phyloP scores from a whole-genome alignment of 768 basidiomycete species.

The Lactifluus piperatus region DNA sequence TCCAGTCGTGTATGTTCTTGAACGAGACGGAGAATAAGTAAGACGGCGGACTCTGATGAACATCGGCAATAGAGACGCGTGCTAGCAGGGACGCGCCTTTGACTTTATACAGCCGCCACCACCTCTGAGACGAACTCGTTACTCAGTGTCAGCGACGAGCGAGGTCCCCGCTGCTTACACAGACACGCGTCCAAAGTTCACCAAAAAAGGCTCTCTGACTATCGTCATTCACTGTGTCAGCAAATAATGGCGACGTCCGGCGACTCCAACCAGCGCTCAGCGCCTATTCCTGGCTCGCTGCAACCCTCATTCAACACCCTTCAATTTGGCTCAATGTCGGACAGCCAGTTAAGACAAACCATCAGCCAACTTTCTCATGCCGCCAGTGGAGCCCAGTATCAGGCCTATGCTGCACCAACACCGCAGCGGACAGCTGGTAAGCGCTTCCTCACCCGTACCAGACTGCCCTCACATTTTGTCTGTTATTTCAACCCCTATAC shows the following conservation, averaged over 20 bases:
- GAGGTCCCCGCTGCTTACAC: background rate
- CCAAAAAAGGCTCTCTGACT: constrained; percentile 20
- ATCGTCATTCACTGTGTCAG: constrained; percentile 13
- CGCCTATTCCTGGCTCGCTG: background rate
- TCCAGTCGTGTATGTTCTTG: background rate
- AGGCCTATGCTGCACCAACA: constrained; percentile 27
- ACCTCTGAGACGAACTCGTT: background rate
- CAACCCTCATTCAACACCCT: constrained; percentile 20
- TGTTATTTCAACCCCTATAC: background rate
- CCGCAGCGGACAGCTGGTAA: constrained; percentile 23
- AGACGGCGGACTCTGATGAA: background rate
- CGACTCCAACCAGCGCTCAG: constrained; percentile 11
- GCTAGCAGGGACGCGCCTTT: background rate
- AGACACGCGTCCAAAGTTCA: constrained; percentile 26
- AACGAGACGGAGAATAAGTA: background rate
- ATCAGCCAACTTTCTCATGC: constrained; percentile 42
- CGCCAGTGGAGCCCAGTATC: constrained; percentile 30
- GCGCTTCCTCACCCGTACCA: background rate
- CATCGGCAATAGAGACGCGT: constrained; percentile 4
- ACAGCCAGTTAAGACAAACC: constrained; percentile 55
- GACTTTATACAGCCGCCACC: background rate
- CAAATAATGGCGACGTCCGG: constrained; percentile 14
- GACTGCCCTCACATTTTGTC: background rate
- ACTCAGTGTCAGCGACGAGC: background rate
- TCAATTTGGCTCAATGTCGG: constrained; percentile 40